phyloP scores from a whole-genome alignment of 306 rosid species.

The Delonix regia region DNA sequence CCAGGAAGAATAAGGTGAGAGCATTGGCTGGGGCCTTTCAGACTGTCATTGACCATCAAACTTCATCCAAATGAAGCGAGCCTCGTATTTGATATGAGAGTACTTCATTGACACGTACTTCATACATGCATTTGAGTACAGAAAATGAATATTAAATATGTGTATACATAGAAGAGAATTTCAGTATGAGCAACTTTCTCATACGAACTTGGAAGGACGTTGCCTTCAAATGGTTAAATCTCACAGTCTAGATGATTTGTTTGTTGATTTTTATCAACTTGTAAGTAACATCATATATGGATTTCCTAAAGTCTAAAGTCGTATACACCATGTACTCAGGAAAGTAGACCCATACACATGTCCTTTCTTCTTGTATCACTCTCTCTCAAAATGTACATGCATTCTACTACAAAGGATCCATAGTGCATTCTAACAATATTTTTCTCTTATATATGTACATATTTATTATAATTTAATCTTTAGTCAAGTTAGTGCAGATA shows the following conservation, averaged over 20 bases:
- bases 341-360: too few relatives aligned
- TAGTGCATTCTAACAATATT: not conserved
- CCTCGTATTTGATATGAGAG: not conserved
- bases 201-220: constrained; percentile 16
- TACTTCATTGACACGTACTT: not conserved
- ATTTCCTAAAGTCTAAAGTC: too few relatives aligned
- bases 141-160: not conserved
- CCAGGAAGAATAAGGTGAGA: constrained; percentile 71
- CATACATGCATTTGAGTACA: not conserved
- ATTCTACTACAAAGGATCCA: too few relatives aligned
- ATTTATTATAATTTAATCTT: not conserved
- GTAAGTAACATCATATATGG: not conserved
- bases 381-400: too few relatives aligned
- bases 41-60: constrained; percentile 73
- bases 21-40: constrained; percentile 89
- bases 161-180: not conserved
- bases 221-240: constrained; percentile 8
- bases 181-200: not conserved
- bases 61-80: constrained; percentile 47
- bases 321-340: too few relatives aligned
- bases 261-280: not conserved
- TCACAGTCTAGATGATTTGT: not conserved
- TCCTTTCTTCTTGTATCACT: too few relatives aligned
- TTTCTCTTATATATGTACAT: not conserved
- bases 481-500: not conserved